These are phyloP conservation scores for Fusarium mangiferae DNA, from an alignment of 2,329 filamentous ascomycete species.

Conservation along the genomic window DNA sequence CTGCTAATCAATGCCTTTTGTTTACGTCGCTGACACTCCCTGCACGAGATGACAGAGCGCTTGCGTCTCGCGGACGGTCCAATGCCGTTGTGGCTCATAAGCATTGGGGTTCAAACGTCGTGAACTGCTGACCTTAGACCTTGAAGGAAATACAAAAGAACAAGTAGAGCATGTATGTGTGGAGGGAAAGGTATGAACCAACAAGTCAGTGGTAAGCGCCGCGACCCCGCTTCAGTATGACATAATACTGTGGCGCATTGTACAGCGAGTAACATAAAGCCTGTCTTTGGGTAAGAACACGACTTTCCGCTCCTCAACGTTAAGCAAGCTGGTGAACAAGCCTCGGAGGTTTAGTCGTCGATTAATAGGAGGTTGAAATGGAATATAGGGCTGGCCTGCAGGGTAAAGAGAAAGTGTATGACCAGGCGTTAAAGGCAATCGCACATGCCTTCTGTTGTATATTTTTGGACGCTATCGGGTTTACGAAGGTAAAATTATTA, in stretches of 20 bases:
- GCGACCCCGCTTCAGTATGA: neutral
- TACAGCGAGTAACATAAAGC: too few species aligned
- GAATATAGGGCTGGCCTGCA: too few species aligned
- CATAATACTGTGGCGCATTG: neutral
- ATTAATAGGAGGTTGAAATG: too few species aligned
- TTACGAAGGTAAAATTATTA: too few species aligned
- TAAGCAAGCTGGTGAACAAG: too few species aligned
- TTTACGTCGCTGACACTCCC: neutral
- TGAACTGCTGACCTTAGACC: neutral
- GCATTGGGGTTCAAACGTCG: accelerated
- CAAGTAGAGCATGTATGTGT: neutral
- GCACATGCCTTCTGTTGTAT: neutral
- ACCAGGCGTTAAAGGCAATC: neutral
- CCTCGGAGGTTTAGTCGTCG: too few species aligned
- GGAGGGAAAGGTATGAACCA: neutral
- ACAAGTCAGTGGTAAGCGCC: neutral
- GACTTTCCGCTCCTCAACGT: too few species aligned
- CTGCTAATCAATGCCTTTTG: neutral
- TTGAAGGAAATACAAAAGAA: neutral
- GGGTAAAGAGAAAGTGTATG: neutral
- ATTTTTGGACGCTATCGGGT: too few species aligned
- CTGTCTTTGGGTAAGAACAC: too few species aligned
- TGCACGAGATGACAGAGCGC: neutral
- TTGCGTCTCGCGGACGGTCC: neutral
- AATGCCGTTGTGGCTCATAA: neutral